Evolutionary conservation across 148 eudicot genomes (phyloP).

Genomic region (Camellia granthamiana): DNA sequence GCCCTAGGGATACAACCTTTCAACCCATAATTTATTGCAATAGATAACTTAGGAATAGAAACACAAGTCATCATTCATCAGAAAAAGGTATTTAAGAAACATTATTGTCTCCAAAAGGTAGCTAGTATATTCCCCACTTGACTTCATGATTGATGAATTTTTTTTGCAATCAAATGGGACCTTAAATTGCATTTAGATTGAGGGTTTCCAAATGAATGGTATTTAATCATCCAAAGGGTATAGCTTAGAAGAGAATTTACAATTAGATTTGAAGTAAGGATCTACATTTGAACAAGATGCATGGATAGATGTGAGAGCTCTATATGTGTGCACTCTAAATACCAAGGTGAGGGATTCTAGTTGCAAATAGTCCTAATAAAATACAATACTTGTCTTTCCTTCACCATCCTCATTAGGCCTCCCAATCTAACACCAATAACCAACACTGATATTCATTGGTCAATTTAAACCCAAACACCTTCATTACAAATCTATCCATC

Average conservation of each 20-base stretch:
- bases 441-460: not conserved
- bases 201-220: not conserved
- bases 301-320: not conserved
- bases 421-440: not conserved
- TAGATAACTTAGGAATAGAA: too few relatives aligned
- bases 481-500: not conserved
- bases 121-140: too few relatives aligned
- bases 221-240: slow-evolving; percentile 1
- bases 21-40: too few relatives aligned
- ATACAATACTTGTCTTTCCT: not conserved
- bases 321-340: not conserved
- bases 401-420: slow-evolving; percentile 5
- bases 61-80: too few relatives aligned
- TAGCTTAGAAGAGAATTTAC: not conserved
- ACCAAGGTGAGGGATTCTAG: not conserved
- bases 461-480: not conserved
- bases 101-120: too few relatives aligned
- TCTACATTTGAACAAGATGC: not conserved
- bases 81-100: too few relatives aligned
- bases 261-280: not conserved
- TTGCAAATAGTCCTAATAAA: not conserved
- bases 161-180: not conserved
- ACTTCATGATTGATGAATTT: too few relatives aligned
- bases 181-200: not conserved
- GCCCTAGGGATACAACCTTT: too few relatives aligned